Evolutionary conservation across 129 eudicot genomes (phyloP).

Genomic region (Helianthus tuberosus): DNA sequence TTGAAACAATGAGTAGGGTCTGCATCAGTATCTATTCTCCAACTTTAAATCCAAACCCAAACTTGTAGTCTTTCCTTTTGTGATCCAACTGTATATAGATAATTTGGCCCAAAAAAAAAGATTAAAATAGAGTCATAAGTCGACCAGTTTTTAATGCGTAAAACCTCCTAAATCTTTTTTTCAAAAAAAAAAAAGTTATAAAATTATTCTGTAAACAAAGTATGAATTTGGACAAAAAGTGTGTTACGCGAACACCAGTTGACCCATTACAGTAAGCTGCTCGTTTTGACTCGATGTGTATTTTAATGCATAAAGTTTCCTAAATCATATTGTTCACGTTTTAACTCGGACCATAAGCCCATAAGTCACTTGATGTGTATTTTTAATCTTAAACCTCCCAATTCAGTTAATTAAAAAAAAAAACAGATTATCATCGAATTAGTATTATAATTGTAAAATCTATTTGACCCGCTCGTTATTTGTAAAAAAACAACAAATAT

Average conservation of each 20-base stretch:
- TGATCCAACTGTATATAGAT: constrained; percentile 70
- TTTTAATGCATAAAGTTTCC: not conserved
- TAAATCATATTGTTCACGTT: not conserved
- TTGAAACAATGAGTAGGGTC: constrained; percentile 22
- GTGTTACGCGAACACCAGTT: not conserved
- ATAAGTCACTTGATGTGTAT: not conserved
- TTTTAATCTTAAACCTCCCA: no score
- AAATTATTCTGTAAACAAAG: not conserved
- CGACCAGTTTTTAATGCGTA: not conserved
- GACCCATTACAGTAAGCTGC: not conserved
- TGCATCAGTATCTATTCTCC: constrained; percentile 56
- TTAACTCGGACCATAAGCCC: not conserved
- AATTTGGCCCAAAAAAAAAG: not conserved
- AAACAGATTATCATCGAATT: no score
- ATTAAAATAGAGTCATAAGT: not conserved
- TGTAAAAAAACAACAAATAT: not conserved
- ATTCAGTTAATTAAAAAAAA: not conserved
- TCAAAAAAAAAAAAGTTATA: not conserved
- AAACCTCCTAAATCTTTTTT: not conserved
- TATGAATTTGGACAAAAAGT: not conserved
- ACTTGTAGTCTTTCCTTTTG: constrained; percentile 84
- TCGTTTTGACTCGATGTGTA: not conserved
- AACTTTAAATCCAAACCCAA: constrained; percentile 80
- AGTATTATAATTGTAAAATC: no score
- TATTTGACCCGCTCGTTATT: not conserved